Evolutionary conservation across 192 early-diverging fungal genomes (phyloP).

Genomic region (Globomyces pollinis-pini): DNA sequence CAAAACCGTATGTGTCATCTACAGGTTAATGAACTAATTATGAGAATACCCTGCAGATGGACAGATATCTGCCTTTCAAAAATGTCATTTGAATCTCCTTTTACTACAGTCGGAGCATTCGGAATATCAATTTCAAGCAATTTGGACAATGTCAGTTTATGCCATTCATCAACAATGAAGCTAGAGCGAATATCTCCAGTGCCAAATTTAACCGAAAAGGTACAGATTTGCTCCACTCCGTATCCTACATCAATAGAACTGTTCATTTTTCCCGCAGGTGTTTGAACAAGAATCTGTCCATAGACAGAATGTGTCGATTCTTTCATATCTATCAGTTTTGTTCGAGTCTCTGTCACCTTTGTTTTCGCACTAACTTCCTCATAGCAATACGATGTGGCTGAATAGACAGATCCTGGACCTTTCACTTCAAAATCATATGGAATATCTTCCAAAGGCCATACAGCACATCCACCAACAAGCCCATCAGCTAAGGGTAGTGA

Average conservation of each 20-base stretch:
- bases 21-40: neutral
- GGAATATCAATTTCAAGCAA: neutral
- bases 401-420: neutral
- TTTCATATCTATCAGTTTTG: neutral
- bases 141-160: neutral
- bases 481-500: neutral
- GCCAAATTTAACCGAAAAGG: neutral
- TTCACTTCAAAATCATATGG: neutral
- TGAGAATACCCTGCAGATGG: neutral
- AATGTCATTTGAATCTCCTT: neutral
- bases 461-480: neutral
- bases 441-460: neutral
- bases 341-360: neutral
- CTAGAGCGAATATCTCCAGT: neutral
- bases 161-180: slow-evolving; percentile 6
- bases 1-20: neutral
- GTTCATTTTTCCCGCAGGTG: neutral
- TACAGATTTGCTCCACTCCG: slow-evolving; percentile 1
- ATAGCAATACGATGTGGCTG: neutral
- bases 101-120: too few species aligned
- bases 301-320: too few species aligned
- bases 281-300: neutral
- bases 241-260: neutral
- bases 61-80: neutral
- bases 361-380: neutral